Evolutionary conservation across 768 basidiomycete genomes (phyloP).

Genomic region (Tricholoma sp.): DNA sequence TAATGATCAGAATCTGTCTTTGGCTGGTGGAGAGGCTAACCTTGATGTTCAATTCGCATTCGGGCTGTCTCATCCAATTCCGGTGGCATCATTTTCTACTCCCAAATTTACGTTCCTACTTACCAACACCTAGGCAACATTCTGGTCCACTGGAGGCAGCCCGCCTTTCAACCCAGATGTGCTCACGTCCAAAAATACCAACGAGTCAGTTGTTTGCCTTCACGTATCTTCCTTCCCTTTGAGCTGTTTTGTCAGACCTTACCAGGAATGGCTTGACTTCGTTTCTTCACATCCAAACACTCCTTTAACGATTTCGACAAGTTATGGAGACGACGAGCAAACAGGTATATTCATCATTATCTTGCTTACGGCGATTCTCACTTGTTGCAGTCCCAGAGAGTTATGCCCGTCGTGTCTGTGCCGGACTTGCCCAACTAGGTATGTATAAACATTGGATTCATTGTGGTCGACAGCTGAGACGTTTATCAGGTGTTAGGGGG

Average conservation of each 20-base stretch:
- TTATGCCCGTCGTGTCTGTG: constrained; percentile 56
- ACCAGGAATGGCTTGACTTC: constrained; percentile 55
- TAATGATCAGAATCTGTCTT: constrained; percentile 50
- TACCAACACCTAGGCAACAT: constrained; percentile 31
- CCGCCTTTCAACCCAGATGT: constrained; percentile 54
- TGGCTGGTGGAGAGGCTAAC: constrained; percentile 60
- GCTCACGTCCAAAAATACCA: constrained; percentile 31
- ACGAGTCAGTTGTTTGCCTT: constrained; percentile 22
- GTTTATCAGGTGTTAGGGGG: constrained; percentile 52
- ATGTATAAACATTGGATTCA: neutral
- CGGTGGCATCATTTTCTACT: constrained; percentile 15
- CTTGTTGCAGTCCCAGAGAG: constrained; percentile 42
- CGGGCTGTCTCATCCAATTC: constrained; percentile 59
- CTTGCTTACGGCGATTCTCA: neutral
- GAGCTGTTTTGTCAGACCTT: constrained; percentile 15
- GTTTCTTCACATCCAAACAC: constrained; percentile 39
- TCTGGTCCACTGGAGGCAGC: constrained; percentile 57
- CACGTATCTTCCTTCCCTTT: neutral
- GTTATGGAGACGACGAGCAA: constrained; percentile 71
- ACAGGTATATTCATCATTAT: constrained; percentile 37
- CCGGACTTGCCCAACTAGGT: constrained; percentile 61
- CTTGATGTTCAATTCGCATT: constrained; percentile 65
- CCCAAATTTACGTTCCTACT: neutral
- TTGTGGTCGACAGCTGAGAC: neutral
- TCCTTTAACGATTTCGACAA: constrained; percentile 64